These are phyloP conservation scores for Flaveria bidentis DNA, from an alignment of 129 eudicot species.

Conservation along the genomic window DNA sequence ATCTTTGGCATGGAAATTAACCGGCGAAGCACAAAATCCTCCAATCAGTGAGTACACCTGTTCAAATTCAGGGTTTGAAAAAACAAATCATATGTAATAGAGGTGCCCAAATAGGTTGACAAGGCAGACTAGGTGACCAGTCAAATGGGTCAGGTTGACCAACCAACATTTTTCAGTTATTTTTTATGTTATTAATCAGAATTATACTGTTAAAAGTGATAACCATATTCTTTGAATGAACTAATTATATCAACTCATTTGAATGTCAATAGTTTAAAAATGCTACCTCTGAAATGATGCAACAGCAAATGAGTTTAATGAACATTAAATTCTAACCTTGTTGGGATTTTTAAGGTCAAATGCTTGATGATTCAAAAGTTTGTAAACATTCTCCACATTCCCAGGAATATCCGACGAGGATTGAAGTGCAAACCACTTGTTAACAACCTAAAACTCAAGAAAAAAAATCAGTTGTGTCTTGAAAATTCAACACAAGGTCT, in stretches of 20 bases:
- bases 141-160: not conserved
- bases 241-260: not conserved
- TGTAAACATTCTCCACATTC: conserved; percentile 85
- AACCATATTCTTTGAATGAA: not conserved
- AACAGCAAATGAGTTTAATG: not conserved
- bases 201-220: not conserved
- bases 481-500: not conserved
- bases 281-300: not conserved
- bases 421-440: conserved; percentile 94
- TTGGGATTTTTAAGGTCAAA: conserved; percentile 94
- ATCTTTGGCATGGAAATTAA: conserved; percentile 86
- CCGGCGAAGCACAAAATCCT: conserved; percentile 90
- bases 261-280: too few species aligned
- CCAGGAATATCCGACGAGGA: conserved; percentile 87
- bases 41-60: conserved; percentile 86
- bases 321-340: conserved; percentile 49
- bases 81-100: not conserved
- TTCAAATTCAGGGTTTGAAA: not conserved
- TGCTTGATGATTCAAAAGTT: conserved; percentile 71
- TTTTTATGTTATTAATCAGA: not conserved
- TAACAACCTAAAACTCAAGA: conserved; percentile 59
- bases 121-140: not conserved
- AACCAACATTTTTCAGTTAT: not conserved
- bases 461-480: not conserved
- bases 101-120: not conserved